Conservation (phyloP, 176 grass and related monocot species). For the Pharus latifolius region DNA sequence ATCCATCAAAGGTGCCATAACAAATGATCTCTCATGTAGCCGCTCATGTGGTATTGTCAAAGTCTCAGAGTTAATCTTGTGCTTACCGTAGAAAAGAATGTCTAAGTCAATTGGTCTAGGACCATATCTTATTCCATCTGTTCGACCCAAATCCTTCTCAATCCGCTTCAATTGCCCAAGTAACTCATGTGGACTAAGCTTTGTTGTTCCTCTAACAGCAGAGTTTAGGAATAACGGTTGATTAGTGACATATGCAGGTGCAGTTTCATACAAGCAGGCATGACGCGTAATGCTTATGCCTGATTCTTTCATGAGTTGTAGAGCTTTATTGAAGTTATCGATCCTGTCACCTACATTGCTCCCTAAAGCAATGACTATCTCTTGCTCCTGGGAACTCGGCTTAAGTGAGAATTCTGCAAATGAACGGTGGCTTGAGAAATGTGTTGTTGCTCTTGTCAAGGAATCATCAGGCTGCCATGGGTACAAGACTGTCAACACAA, state of each 20-base stretch:
- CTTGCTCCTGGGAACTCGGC: conserved; percentile 32
- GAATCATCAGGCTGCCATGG: not conserved
- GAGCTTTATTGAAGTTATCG: conserved; percentile 38
- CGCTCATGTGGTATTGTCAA: conserved; percentile 35
- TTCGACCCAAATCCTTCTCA: conserved; percentile 33
- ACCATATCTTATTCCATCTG: conserved; percentile 34
- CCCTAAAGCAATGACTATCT: conserved; percentile 40
- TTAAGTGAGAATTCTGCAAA: conserved; percentile 13
- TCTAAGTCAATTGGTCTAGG: conserved; percentile 43
- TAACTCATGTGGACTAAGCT: conserved; percentile 40
- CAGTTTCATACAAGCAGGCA: conserved; percentile 41
- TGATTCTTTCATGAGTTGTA: conserved; percentile 36
- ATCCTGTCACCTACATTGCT: conserved; percentile 55
- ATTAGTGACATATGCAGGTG: conserved; percentile 51
- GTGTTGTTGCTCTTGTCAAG: not conserved
- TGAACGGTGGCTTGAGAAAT: not conserved
- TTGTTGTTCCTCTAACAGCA: conserved; percentile 39
- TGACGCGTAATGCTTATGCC: conserved; percentile 36
- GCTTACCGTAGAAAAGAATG: conserved; percentile 38
- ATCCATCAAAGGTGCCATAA: conserved; percentile 29
- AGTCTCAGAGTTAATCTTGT: conserved; percentile 26
- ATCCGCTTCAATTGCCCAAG: conserved; percentile 33
- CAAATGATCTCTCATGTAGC: conserved; percentile 37
- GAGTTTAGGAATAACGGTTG: conserved; percentile 42
- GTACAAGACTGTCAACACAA: not conserved